Evolutionary conservation across 805 yeast species (phyloP).

Genomic region (Danielozyma ontarioensis): DNA sequence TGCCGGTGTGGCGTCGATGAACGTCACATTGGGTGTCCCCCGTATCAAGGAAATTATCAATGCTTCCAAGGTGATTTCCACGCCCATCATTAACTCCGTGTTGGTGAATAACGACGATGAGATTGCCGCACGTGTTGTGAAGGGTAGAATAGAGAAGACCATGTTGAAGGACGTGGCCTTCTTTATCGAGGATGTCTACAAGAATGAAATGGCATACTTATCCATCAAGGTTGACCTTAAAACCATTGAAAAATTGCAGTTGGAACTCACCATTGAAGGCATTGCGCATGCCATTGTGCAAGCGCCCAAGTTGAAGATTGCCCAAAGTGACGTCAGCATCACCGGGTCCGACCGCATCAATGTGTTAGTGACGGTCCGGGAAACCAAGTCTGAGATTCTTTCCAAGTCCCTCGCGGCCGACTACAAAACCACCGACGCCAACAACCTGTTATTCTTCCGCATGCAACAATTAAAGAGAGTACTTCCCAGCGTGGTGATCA

Average conservation of each 20-base stretch:
- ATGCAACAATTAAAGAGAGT: conserved; percentile 86
- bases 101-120: conserved; percentile 91
- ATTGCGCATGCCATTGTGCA: conserved; percentile 74
- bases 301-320: conserved; percentile 88
- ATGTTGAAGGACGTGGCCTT: conserved; percentile 77
- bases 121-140: conserved; percentile 97
- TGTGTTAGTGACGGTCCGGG: conserved; percentile 48
- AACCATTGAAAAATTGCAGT: conserved; percentile 84
- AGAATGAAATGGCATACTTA: conserved; percentile 68
- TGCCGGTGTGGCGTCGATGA: conserved; percentile 99
- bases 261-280: conserved; percentile 82
- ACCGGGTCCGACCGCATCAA: conserved; percentile 62
- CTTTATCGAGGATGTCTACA: conserved; percentile 91
- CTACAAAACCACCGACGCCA: conserved; percentile 25
- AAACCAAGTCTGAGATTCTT: conserved; percentile 31
- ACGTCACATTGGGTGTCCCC: conserved; percentile 97
- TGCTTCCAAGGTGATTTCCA: conserved; percentile 90
- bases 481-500: conserved; percentile 83
- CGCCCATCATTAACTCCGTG: conserved; percentile 94
- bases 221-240: conserved; percentile 76
- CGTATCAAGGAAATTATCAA: conserved; percentile 98
- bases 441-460: conserved; percentile 67
- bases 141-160: conserved; percentile 95
- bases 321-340: conserved; percentile 64
- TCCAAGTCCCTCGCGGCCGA: conserved; percentile 30